phyloP scores from a whole-genome alignment of 176 grass and related monocot genomes.

The Eleusine indica region DNA sequence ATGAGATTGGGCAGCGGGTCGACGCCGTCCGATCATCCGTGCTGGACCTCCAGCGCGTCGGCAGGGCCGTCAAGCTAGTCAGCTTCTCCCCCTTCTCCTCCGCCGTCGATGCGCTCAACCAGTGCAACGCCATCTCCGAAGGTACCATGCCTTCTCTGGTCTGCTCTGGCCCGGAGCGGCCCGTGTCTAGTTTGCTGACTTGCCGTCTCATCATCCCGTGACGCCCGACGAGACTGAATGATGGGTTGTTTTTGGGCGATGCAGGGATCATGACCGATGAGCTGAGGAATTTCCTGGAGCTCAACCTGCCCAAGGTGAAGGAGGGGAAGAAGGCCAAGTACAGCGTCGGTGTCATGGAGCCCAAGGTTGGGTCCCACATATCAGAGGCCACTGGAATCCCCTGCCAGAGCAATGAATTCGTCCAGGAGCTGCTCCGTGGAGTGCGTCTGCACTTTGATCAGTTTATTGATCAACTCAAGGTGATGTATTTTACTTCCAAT shows the following conservation, averaged over 20 bases:
- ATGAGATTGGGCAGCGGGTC: slow-evolving; percentile 73
- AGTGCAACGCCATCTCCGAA: slow-evolving; percentile 83
- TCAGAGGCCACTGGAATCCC: slow-evolving; percentile 69
- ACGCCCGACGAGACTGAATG: neutral
- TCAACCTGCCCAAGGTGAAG: slow-evolving; percentile 73
- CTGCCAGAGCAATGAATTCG: slow-evolving; percentile 77
- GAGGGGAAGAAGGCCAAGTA: slow-evolving; percentile 77
- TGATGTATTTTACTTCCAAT: slow-evolving; percentile 42
- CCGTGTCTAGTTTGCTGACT: neutral
- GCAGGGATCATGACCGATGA: slow-evolving; percentile 80
- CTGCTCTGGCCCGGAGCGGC: neutral
- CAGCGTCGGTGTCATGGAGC: slow-evolving; percentile 66
- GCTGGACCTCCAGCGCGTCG: slow-evolving; percentile 66
- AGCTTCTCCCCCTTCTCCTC: slow-evolving; percentile 75
- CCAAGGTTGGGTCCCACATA: slow-evolving; percentile 82
- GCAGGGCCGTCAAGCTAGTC: slow-evolving; percentile 75
- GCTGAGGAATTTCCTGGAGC: slow-evolving; percentile 76
- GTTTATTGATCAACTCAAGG: slow-evolving; percentile 78
- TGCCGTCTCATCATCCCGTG: neutral
- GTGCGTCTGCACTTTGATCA: slow-evolving; percentile 68
- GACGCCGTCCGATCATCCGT: slow-evolving; percentile 67
- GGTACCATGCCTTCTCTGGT: slow-evolving; percentile 24
- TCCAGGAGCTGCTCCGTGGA: slow-evolving; percentile 71
- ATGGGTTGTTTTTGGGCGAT: neutral
- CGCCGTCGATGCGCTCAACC: slow-evolving; percentile 71